A percentile compares a stretch with the other conserved stretches of the same genome.
phyloP scores from a whole-genome alignment of 2,329 filamentous ascomycete genomes.

The Sordariomycetes sp. region DNA sequence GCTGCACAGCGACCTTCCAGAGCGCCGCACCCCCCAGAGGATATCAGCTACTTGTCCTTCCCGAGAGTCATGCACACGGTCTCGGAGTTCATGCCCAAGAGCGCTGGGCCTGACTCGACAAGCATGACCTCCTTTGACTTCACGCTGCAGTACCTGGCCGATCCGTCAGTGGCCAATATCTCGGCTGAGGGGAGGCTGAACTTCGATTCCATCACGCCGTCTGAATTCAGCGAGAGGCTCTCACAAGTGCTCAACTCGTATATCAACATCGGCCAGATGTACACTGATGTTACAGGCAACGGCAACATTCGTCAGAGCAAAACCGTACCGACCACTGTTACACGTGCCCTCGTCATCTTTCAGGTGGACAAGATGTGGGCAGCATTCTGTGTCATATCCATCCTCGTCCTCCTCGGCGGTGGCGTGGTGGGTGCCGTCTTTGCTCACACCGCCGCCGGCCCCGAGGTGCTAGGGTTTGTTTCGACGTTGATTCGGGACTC shows the following conservation, averaged over 20 bases:
- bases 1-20: background rate
- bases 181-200: no score
- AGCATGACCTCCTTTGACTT: background rate
- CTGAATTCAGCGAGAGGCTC: background rate
- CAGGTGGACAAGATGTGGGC: constrained; percentile 2
- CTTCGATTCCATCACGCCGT: background rate
- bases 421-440: constrained; percentile 6
- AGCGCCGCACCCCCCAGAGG: background rate
- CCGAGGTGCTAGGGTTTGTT: constrained; percentile 9
- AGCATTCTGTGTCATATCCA: constrained; percentile 3
- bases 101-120: background rate
- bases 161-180: background rate
- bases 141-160: background rate
- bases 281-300: background rate
- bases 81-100: background rate
- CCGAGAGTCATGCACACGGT: background rate
- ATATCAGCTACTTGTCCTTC: background rate
- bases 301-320: no score
- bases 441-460: constrained; percentile 7
- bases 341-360: constrained; percentile 1
- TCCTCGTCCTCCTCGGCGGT: constrained; percentile 1
- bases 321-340: background rate
- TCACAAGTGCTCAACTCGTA: constrained; percentile 2
- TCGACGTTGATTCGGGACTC: constrained; percentile 9
- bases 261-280: background rate